These are phyloP conservation scores for Penicillium nordicum DNA, from an alignment of 2,329 filamentous ascomycete species.

Conservation along the genomic window DNA sequence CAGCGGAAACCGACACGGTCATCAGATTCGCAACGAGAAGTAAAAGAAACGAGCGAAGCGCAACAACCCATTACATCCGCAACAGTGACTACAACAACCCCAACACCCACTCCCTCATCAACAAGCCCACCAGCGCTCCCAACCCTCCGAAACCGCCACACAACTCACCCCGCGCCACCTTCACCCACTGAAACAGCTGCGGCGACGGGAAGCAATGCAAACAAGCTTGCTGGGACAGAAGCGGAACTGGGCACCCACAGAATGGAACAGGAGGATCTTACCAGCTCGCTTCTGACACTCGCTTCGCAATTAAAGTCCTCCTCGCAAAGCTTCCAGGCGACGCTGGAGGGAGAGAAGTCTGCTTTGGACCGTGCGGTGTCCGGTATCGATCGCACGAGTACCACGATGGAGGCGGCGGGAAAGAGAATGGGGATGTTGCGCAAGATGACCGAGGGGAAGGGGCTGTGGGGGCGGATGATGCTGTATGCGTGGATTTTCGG, in stretches of 20 bases:
- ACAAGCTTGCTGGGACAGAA: slow-evolving; percentile 54
- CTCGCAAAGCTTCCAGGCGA: slow-evolving; percentile 66
- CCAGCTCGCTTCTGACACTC: slow-evolving; percentile 75
- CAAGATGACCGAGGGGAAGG: slow-evolving; percentile 80
- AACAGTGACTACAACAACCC: slow-evolving; percentile 8
- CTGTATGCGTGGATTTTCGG: slow-evolving; percentile 81
- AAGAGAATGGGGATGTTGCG: slow-evolving; percentile 72
- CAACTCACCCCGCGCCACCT: neutral
- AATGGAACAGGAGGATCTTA: slow-evolving; percentile 77
- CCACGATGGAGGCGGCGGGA: slow-evolving; percentile 71
- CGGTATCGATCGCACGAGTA: slow-evolving; percentile 72
- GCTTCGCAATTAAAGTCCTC: slow-evolving; percentile 73
- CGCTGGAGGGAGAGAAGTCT: slow-evolving; percentile 71
- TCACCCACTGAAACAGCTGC: slow-evolving; percentile 18
- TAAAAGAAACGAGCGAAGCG: neutral
- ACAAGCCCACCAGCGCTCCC: slow-evolving; percentile 5
- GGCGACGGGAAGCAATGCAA: slow-evolving; percentile 5
- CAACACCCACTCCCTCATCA: neutral
- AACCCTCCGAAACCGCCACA: slow-evolving; percentile 28
- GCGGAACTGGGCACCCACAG: slow-evolving; percentile 72
- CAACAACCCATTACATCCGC: slow-evolving; percentile 4
- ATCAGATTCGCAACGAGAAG: neutral
- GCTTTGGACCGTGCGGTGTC: slow-evolving; percentile 67
- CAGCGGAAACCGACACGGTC: neutral
- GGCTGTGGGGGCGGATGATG: slow-evolving; percentile 80